Percentiles rank a stretch among this genome's conserved stretches.
Evolutionary conservation across 495 filamentous ascomycete genomes (phyloP).

Genomic region (Aspergillus leporis): DNA sequence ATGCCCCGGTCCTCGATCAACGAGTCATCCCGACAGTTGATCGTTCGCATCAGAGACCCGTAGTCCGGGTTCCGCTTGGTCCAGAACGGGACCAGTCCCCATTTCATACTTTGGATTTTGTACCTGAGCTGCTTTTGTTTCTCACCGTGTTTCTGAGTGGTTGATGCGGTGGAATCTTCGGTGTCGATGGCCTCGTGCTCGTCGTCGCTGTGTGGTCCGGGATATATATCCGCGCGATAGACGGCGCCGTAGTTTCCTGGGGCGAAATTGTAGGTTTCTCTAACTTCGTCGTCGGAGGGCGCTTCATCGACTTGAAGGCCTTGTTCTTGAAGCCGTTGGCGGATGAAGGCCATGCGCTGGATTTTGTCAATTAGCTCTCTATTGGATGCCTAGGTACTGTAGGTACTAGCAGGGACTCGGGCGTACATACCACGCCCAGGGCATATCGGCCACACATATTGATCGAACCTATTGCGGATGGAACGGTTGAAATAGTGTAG

Average conservation of each 20-base stretch:
- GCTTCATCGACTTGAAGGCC: conserved; percentile 77
- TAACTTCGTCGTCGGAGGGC: conserved; percentile 70
- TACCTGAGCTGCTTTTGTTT: conserved; percentile 53
- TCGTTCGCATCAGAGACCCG: conserved; percentile 74
- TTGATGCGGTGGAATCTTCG: background rate
- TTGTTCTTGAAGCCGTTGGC: conserved; percentile 66
- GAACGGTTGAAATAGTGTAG: too few relatives aligned
- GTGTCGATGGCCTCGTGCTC: conserved; percentile 5
- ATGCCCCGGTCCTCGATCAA: conserved; percentile 73
- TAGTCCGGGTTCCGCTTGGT: conserved; percentile 80
- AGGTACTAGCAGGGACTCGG: background rate
- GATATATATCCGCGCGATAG: conserved; percentile 69
- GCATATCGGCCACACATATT: conserved; percentile 86
- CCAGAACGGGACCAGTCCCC: conserved; percentile 93
- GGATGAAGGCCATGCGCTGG: conserved; percentile 64
- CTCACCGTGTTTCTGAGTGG: conserved; percentile 13
- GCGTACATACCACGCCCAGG: conserved; percentile 72
- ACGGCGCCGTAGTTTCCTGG: conserved; percentile 84
- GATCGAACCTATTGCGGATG: too few relatives aligned
- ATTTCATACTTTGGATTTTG: conserved; percentile 89
- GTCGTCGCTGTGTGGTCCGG: conserved; percentile 7
- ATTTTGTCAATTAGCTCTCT: background rate
- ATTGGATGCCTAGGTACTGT: background rate
- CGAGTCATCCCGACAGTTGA: conserved; percentile 94
- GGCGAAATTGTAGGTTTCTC: conserved; percentile 90